A percentile compares a stretch with the other conserved stretches of the same genome.
Conservation (phyloP, 768 basidiomycete genomes). For the Collybiopsis confluens region DNA sequence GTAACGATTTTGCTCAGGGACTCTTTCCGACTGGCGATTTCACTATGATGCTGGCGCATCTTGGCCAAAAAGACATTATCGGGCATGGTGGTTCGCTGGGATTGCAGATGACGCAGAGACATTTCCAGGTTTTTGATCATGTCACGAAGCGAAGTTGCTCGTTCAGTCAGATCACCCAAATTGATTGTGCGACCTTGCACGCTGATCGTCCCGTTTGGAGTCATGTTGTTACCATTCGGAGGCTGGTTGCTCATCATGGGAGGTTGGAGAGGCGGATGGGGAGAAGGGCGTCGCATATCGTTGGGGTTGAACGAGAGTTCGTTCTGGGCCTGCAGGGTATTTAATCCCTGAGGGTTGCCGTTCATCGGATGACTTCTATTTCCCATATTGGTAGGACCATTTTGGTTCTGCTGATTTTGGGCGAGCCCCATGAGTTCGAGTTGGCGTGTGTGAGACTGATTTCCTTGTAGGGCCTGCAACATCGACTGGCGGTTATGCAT, state of each 20-base stretch:
- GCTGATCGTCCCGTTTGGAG: conserved; percentile 2
- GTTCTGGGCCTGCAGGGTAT: conserved; percentile 12
- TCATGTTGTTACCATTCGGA: not conserved
- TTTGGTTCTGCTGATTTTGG: conserved; percentile 44
- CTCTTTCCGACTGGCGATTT: conserved; percentile 34
- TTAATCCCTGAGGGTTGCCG: not conserved
- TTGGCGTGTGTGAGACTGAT: conserved; percentile 31
- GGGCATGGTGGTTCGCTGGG: conserved; percentile 16
- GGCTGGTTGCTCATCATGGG: conserved; percentile 16
- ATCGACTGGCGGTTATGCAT: conserved; percentile 29
- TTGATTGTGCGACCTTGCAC: conserved; percentile 19
- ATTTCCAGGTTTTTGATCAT: conserved; percentile 16
- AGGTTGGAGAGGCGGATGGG: conserved; percentile 29
- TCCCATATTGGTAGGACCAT: conserved; percentile 31
- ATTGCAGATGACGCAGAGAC: conserved; percentile 16
- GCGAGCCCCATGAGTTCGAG: conserved; percentile 44
- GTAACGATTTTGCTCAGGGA: conserved; percentile 30
- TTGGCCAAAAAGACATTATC: conserved; percentile 19
- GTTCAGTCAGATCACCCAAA: conserved; percentile 15
- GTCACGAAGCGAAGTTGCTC: conserved; percentile 10
- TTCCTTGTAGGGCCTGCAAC: conserved; percentile 31
- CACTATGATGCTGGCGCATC: conserved; percentile 17
- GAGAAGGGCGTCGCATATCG: conserved; percentile 49
- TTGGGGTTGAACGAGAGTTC: conserved; percentile 47
- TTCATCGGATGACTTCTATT: conserved; percentile 17